These are phyloP conservation scores for Graphium sp. DNA, from an alignment of 2,329 filamentous ascomycete species.

Conservation along the genomic window DNA sequence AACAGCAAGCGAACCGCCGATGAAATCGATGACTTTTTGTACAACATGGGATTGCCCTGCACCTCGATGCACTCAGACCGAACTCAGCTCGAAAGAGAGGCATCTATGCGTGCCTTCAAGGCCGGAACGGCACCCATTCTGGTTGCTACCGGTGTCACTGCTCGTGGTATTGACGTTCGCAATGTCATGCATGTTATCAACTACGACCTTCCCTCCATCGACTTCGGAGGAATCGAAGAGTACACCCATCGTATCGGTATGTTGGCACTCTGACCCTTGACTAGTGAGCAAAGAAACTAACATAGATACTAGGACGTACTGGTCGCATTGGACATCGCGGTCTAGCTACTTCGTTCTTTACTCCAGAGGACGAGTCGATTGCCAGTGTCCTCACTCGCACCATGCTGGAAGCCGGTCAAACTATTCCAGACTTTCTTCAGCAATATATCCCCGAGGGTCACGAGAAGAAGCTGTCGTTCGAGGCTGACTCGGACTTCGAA, in stretches of 20 bases:
- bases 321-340: constrained; percentile 83
- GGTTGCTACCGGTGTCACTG: constrained; percentile 71
- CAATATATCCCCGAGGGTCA: constrained; percentile 41
- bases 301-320: constrained; percentile 51
- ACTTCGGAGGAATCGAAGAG: constrained; percentile 79
- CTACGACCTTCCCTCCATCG: constrained; percentile 61
- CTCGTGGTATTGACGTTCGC: constrained; percentile 75
- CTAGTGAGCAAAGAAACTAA: neutral
- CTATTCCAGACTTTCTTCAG: constrained; percentile 68
- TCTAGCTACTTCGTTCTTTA: constrained; percentile 79
- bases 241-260: constrained; percentile 89
- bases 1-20: constrained; percentile 69
- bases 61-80: constrained; percentile 82
- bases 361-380: constrained; percentile 56
- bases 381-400: constrained; percentile 62
- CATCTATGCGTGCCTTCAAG: constrained; percentile 75
- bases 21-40: constrained; percentile 74
- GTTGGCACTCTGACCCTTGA: constrained; percentile 8
- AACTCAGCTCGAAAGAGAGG: constrained; percentile 81
- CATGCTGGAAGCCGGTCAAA: constrained; percentile 63
- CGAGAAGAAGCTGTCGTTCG: constrained; percentile 30
- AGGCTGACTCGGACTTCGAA: constrained; percentile 33
- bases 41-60: constrained; percentile 60
- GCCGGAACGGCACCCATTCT: constrained; percentile 60
- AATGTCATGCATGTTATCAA: constrained; percentile 90